A percentile compares a stretch with the other conserved stretches of the same genome.
These are phyloP conservation scores for Hymenoscyphus fructigenus DNA, from an alignment of 2,329 filamentous ascomycete genomes.

Conservation along the genomic window DNA sequence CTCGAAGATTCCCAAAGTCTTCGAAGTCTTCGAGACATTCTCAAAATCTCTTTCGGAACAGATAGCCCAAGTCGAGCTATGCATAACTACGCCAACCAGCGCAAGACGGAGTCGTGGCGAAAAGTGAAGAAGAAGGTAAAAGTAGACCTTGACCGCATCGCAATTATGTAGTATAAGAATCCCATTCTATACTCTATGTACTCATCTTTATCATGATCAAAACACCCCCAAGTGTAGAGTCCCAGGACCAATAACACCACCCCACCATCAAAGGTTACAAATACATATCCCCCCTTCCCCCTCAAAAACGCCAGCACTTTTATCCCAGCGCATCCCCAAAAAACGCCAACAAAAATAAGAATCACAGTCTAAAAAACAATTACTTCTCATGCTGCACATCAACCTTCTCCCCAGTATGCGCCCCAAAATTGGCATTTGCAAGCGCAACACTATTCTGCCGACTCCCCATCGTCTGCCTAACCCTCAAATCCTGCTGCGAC, in stretches of 20 bases:
- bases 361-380: neutral
- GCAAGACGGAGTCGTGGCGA: no score
- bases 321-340: neutral
- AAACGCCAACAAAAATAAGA: neutral
- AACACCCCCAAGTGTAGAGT: neutral
- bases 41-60: no score
- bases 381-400: neutral
- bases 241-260: neutral
- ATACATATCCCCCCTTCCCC: neutral
- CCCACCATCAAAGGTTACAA: neutral
- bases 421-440: neutral
- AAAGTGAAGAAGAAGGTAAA: no score
- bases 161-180: neutral
- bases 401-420: neutral
- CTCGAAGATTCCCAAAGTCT: no score
- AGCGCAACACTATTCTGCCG: conserved; percentile 18
- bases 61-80: no score
- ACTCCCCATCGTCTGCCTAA: conserved; percentile 22
- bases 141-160: no score
- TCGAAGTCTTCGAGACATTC: no score
- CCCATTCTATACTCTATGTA: neutral
- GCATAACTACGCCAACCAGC: no score
- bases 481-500: conserved; percentile 29
- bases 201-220: neutral
- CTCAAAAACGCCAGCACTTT: neutral